Evolutionary conservation across 805 yeast genomes (phyloP).

Genomic region (Nematodospora valgi): DNA sequence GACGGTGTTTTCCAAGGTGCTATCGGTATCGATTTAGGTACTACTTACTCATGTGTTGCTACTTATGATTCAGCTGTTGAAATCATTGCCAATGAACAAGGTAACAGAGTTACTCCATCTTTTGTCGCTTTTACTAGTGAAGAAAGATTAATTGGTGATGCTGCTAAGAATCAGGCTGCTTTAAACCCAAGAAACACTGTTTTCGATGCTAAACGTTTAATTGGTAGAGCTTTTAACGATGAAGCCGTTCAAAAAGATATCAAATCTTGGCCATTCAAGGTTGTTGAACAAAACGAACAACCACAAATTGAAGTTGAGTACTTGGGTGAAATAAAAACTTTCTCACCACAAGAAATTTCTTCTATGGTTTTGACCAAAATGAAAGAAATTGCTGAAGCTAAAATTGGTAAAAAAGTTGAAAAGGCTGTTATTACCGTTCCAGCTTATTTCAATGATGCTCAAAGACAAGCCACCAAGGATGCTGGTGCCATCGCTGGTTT

Average conservation of each 20-base stretch:
- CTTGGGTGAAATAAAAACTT: slow-evolving; percentile 45
- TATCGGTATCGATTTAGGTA: slow-evolving; percentile 53
- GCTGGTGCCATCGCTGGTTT: slow-evolving; percentile 52
- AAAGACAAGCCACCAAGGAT: slow-evolving; percentile 51
- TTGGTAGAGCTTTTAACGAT: slow-evolving; percentile 60
- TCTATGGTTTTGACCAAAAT: slow-evolving; percentile 49
- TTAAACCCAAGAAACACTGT: slow-evolving; percentile 49
- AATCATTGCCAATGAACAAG: slow-evolving; percentile 50
- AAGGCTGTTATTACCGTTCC: slow-evolving; percentile 49
- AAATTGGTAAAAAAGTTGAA: slow-evolving; percentile 74
- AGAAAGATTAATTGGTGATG: slow-evolving; percentile 52
- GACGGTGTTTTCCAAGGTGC: slow-evolving; percentile 99
- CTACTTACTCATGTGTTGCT: slow-evolving; percentile 51
- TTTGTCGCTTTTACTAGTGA: slow-evolving; percentile 47
- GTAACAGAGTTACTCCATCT: slow-evolving; percentile 51
- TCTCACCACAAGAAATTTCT: slow-evolving; percentile 48
- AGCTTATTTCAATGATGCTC: slow-evolving; percentile 50
- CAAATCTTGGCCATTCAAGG: slow-evolving; percentile 48
- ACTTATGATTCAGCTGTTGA: slow-evolving; percentile 48
- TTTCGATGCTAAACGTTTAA: slow-evolving; percentile 49
- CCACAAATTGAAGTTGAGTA: slow-evolving; percentile 46
- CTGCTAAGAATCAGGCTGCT: slow-evolving; percentile 51
- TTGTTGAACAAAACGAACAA: slow-evolving; percentile 43
- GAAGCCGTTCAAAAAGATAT: slow-evolving; percentile 58
- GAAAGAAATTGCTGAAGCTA: slow-evolving; percentile 81